Percentiles rank a stretch among this genome's conserved stretches.
Evolutionary conservation across 345 rosid genomes (phyloP).

Genomic region (Anacardium occidentale): DNA sequence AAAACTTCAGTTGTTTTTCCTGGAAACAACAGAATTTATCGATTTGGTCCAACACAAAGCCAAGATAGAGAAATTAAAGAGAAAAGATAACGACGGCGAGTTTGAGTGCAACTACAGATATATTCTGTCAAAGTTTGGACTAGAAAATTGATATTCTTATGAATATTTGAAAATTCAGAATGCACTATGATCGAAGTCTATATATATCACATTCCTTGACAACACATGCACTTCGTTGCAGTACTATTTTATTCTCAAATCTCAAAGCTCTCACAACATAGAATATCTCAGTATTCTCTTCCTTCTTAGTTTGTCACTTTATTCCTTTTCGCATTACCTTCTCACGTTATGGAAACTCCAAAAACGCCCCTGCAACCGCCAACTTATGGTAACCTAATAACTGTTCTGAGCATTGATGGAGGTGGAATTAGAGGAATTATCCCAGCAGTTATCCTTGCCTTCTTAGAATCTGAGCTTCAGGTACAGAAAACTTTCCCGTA

Average conservation of each 20-base stretch:
- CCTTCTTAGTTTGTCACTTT: background rate
- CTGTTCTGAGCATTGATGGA: constrained; percentile 70
- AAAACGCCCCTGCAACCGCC: constrained; percentile 54
- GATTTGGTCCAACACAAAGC: no score
- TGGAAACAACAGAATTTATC: background rate
- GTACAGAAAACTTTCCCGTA: constrained; percentile 31
- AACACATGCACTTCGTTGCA: background rate
- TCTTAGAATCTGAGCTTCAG: constrained; percentile 67
- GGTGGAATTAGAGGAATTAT: constrained; percentile 74
- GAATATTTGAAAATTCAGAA: background rate
- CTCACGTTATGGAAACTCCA: constrained; percentile 31
- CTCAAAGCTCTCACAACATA: background rate
- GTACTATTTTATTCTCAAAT: background rate
- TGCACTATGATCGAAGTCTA: background rate
- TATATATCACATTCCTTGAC: background rate
- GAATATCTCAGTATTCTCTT: background rate
- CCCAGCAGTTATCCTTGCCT: constrained; percentile 51
- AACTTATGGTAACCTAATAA: constrained; percentile 44
- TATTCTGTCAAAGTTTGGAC: background rate
- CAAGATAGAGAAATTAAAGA: background rate
- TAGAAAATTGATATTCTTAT: background rate
- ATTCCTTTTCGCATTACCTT: background rate
- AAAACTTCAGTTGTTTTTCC: background rate
- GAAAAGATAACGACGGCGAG: no score
- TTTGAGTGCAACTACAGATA: no score